Percentiles rank a stretch among this genome's conserved stretches.
These are phyloP conservation scores for Ophiostoma quercus DNA, from an alignment of 2,329 filamentous ascomycete genomes.

Conservation along the genomic window DNA sequence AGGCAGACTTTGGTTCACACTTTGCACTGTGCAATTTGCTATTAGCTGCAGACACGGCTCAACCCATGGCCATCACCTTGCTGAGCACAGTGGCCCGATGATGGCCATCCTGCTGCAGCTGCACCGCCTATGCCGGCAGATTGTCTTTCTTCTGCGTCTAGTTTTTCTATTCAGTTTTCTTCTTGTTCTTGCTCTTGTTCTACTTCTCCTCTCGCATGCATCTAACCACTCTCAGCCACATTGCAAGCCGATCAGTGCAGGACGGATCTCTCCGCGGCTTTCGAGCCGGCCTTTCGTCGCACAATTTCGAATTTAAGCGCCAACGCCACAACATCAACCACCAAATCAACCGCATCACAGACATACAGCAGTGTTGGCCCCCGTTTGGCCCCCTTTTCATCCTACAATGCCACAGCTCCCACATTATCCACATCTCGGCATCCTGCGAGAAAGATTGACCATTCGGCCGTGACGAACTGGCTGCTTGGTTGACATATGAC, in stretches of 20 bases:
- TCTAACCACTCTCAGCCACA: too few relatives aligned
- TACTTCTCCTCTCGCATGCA: background rate
- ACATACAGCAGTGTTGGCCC: background rate
- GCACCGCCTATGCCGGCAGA: background rate
- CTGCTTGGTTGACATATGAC: background rate
- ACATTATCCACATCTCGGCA: background rate
- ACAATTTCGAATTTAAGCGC: background rate
- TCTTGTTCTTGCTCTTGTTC: background rate
- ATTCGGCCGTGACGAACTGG: background rate
- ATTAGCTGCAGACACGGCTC: background rate
- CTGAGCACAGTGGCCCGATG: background rate
- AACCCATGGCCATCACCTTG: background rate
- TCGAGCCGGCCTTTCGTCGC: background rate
- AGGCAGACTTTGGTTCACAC: background rate
- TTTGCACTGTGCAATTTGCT: background rate
- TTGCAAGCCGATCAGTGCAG: too few relatives aligned
- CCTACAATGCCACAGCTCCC: background rate
- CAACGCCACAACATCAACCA: background rate
- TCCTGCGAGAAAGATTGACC: background rate
- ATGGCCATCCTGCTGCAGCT: background rate
- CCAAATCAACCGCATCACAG: background rate
- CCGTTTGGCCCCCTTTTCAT: slow-evolving; percentile 8
- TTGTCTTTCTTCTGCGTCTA: background rate
- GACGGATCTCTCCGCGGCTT: background rate
- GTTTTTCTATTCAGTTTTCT: background rate